These are phyloP conservation scores for Mrakia gelida DNA, from an alignment of 768 basidiomycete genomes.

Conservation along the genomic window DNA sequence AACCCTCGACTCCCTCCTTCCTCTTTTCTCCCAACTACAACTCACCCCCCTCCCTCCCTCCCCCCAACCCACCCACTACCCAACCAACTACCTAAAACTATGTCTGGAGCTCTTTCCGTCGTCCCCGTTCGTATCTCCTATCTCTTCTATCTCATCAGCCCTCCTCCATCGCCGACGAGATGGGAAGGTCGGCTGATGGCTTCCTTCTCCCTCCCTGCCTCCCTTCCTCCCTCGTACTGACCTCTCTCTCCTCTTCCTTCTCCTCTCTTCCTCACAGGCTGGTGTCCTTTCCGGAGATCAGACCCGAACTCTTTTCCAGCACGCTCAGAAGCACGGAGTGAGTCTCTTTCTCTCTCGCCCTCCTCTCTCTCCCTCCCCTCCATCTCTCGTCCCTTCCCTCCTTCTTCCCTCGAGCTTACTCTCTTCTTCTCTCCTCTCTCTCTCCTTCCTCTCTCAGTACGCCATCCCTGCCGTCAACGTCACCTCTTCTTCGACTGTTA, in stretches of 20 bases:
- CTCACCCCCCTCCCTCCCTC: background rate
- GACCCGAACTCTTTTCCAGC: slow-evolving; percentile 90
- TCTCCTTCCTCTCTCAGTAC: slow-evolving; percentile 24
- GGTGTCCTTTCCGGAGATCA: slow-evolving; percentile 95
- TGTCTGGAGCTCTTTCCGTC: slow-evolving; percentile 46
- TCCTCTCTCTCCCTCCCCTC: background rate
- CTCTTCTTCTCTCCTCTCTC: background rate
- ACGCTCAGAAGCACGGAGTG: slow-evolving; percentile 86
- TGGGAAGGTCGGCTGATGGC: background rate
- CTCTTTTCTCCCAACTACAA: background rate
- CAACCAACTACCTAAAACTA: slow-evolving; percentile 9
- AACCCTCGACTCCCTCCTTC: too few relatives aligned
- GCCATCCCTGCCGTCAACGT: slow-evolving; percentile 55
- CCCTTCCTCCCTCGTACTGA: slow-evolving; percentile 20
- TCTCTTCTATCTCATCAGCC: background rate
- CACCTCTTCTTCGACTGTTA: slow-evolving; percentile 91
- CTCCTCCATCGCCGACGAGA: background rate
- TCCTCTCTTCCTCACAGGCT: slow-evolving; percentile 62
- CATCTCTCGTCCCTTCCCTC: background rate
- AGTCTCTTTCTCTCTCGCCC: slow-evolving; percentile 3
- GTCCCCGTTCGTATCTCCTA: slow-evolving; percentile 43
- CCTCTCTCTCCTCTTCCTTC: background rate
- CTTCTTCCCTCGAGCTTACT: background rate
- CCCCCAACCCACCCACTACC: background rate
- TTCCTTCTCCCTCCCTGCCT: background rate